A percentile compares a stretch with the other conserved stretches of the same genome.
Evolutionary conservation across 2,329 filamentous ascomycete species (phyloP).

Genomic region (Pezicula carpinea): DNA sequence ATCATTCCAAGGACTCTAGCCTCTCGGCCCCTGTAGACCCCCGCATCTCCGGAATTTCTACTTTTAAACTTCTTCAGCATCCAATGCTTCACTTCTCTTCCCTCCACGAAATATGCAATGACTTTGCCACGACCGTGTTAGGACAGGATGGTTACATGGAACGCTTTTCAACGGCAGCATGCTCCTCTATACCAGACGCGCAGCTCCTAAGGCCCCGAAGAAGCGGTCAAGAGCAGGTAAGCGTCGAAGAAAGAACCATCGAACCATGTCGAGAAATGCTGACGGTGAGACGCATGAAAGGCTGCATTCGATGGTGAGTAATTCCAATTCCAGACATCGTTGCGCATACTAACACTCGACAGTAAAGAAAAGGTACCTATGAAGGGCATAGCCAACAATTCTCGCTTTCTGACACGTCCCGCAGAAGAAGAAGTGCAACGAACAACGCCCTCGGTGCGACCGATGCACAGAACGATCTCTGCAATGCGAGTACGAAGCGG

Average conservation of each 20-base stretch:
- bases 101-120: background rate
- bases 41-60: no score
- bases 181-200: constrained; percentile 55
- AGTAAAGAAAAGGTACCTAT: constrained; percentile 30
- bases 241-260: constrained; percentile 14
- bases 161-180: constrained; percentile 29
- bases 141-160: background rate
- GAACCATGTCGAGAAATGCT: constrained; percentile 6
- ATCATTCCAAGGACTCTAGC: no score
- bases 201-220: constrained; percentile 54
- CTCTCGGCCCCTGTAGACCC: no score
- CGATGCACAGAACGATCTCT: constrained; percentile 24
- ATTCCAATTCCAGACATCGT: background rate
- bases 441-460: constrained; percentile 26
- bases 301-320: constrained; percentile 29
- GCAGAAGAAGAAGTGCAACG: constrained; percentile 31
- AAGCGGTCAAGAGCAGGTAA: constrained; percentile 54
- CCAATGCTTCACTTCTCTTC: background rate
- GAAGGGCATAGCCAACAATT: constrained; percentile 6
- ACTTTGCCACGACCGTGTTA: background rate
- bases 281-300: constrained; percentile 12
- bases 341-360: constrained; percentile 12
- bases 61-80: no score
- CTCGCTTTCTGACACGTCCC: no score
- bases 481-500: constrained; percentile 27